A percentile compares a stretch with the other conserved stretches of the same genome.
Evolutionary conservation across 2,329 filamentous ascomycete genomes (phyloP).

Genomic region (Ophiocordyceps australis): DNA sequence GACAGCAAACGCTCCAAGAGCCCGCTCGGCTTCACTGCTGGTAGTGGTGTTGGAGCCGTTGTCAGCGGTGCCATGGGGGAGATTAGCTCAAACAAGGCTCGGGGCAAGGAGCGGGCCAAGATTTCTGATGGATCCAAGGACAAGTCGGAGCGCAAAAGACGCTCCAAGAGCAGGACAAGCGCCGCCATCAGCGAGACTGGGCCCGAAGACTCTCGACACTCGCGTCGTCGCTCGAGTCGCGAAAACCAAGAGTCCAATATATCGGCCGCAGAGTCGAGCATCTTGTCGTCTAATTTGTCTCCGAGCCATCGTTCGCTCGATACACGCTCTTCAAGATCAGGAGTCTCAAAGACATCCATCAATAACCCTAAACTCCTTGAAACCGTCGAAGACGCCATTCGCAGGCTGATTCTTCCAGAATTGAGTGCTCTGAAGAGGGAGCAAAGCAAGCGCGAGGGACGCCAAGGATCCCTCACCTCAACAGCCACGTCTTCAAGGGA

Average conservation of each 20-base stretch:
- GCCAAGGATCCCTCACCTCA: slow-evolving; percentile 44
- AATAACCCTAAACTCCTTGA: slow-evolving; percentile 85
- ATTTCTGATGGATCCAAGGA: slow-evolving; percentile 22
- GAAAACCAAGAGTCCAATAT: slow-evolving; percentile 32
- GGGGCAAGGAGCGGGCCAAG: slow-evolving; percentile 23
- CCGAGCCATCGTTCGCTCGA: slow-evolving; percentile 37
- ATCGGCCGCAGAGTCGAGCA: slow-evolving; percentile 34
- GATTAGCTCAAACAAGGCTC: slow-evolving; percentile 23
- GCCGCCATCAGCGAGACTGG: slow-evolving; percentile 29
- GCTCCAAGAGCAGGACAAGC: slow-evolving; percentile 29
- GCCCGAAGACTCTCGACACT: slow-evolving; percentile 23
- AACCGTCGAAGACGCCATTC: slow-evolving; percentile 85
- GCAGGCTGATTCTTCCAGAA: slow-evolving; percentile 77
- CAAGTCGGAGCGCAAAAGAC: slow-evolving; percentile 28
- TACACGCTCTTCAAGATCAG: slow-evolving; percentile 31
- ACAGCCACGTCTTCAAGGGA: slow-evolving; percentile 38
- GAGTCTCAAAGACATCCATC: slow-evolving; percentile 51
- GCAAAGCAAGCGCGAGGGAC: slow-evolving; percentile 59
- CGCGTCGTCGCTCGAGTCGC: slow-evolving; percentile 30
- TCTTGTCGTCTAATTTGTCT: slow-evolving; percentile 32
- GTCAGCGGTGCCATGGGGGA: slow-evolving; percentile 22
- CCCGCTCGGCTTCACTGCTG: slow-evolving; percentile 17
- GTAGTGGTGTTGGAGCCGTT: slow-evolving; percentile 13
- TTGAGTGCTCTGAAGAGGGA: slow-evolving; percentile 82
- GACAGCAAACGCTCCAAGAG: slow-evolving; percentile 22